Percentiles rank a stretch among this genome's conserved stretches.
Evolutionary conservation across 805 yeast species (phyloP).

Genomic region (Candida ascalaphidarum): DNA sequence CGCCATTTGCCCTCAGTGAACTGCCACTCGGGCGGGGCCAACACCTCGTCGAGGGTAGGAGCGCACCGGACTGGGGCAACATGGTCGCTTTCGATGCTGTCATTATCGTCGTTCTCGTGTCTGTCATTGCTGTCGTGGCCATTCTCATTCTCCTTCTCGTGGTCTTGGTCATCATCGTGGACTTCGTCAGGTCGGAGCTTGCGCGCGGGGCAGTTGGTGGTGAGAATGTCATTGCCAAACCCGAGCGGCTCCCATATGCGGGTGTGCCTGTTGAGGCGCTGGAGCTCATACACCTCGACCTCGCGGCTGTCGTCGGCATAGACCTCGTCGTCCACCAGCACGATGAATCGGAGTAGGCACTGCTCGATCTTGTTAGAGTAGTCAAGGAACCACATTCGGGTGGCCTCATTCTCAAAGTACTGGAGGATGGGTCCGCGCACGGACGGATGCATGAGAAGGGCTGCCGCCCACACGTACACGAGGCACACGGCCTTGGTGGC

Average conservation of each 20-base stretch:
- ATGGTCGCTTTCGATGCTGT: too few species aligned
- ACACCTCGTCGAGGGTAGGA: conserved; percentile 26
- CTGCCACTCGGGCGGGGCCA: conserved; percentile 55
- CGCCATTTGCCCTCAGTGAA: conserved; percentile 50
- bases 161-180: conserved; percentile 9
- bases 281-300: conserved; percentile 65
- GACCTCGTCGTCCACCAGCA: not conserved
- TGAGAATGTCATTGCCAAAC: conserved; percentile 45
- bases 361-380: conserved; percentile 42
- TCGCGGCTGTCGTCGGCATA: conserved; percentile 22
- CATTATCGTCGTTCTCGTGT: too few species aligned
- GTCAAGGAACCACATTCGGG: conserved; percentile 43
- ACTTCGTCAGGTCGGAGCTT: conserved; percentile 4
- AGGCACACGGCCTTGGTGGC: conserved; percentile 21
- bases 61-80: too few species aligned
- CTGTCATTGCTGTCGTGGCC: too few species aligned
- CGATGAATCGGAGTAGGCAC: conserved; percentile 10
- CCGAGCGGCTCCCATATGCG: conserved; percentile 62
- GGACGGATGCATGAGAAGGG: conserved; percentile 42
- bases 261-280: conserved; percentile 36
- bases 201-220: conserved; percentile 32
- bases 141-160: not conserved
- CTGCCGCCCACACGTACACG: conserved; percentile 39
- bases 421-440: conserved; percentile 40
- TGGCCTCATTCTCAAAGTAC: conserved; percentile 52